Percentiles rank a stretch among this genome's conserved stretches.
phyloP scores from a whole-genome alignment of 441 rosid genomes.

The Breynia disticha region DNA sequence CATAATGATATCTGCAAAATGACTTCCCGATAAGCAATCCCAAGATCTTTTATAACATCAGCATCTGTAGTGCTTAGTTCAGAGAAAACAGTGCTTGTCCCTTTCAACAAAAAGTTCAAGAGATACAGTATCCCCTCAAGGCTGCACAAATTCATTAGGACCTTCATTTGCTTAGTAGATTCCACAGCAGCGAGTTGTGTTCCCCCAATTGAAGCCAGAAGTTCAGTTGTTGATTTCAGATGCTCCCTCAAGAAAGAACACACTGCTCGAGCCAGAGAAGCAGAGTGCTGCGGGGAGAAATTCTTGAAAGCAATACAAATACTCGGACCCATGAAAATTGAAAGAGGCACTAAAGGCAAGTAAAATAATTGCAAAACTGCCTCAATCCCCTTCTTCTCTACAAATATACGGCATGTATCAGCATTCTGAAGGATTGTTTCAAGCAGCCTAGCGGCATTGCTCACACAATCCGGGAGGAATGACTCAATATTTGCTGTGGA shows the following conservation, averaged over 20 bases:
- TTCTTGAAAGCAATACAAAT: conserved; percentile 80
- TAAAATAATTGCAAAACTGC: conserved; percentile 64
- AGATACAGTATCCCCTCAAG: conserved; percentile 75
- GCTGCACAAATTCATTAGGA: conserved; percentile 63
- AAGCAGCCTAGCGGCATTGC: conserved; percentile 80
- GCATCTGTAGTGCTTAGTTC: conserved; percentile 89
- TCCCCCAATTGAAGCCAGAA: conserved; percentile 53
- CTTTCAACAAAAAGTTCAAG: conserved; percentile 79
- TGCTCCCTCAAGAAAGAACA: conserved; percentile 75
- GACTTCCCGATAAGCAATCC: conserved; percentile 59
- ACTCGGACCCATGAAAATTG: conserved; percentile 75
- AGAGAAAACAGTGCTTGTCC: conserved; percentile 58
- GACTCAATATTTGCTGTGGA: conserved; percentile 43
- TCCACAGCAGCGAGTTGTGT: conserved; percentile 53
- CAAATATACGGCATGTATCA: conserved; percentile 83
- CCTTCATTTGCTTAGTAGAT: conserved; percentile 39
- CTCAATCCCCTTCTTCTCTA: conserved; percentile 93
- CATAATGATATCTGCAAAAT: conserved; percentile 83
- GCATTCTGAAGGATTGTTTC: conserved; percentile 98
- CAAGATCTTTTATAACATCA: conserved; percentile 83
- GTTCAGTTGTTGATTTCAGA: conserved; percentile 49
- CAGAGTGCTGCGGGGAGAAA: conserved; percentile 88
- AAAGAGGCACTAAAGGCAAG: conserved; percentile 76
- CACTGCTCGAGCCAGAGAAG: conserved; percentile 69
- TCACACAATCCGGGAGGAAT: conserved; percentile 79